Evolutionary conservation across 768 basidiomycete species (phyloP), one percentile per base, ranked within the genome.

Genomic region (Lentinula sp.): DNA sequence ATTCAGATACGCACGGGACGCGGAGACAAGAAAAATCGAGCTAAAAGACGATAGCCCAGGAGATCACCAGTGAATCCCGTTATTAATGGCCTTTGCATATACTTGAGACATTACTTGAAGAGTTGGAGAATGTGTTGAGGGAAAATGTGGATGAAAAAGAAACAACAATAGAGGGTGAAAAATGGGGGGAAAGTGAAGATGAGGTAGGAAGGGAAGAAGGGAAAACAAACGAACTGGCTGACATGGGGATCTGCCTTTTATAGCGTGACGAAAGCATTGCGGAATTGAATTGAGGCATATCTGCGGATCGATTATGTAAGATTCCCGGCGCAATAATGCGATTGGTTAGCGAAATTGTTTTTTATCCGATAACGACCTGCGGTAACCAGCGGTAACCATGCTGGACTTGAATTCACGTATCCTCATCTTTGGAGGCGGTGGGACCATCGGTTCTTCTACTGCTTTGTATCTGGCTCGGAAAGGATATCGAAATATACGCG

Each of bases 401-500:
- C 33, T 56, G 16, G 23, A 56, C 54, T 12, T 16, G 5, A 43
- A 43, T 46, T 57, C 57, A 8, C 15, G 28, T 41, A 60, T 60
- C 32, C 48, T 60, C 46, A 41, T 60, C 23, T 43, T 60, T 15
- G 59, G 59, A 18, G 59, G 59, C 6, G 48, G 59, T 20, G 59
- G 49, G 15, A 60, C 59, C 8, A 49, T 51, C 9, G 59, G 59
- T 6, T 39, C 48, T 42, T 60, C 59, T 4, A 60, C 48, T 1
- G 59, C 59, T n/a, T 23, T 60, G 16, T 49, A 60, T 39, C 16
- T 60, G 6, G 32, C 59, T 32, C 59, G 49, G 0, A 50, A 52
- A 28, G 59, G 59, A 28, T 60, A 60, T 20, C 18, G 13, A 15
- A 41, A 60, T n/a, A 51, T 60, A 12, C 46, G 59, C 3, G 50